Conservation (phyloP, 805 yeast genomes). For the Scheffersomyces amazonensis region DNA sequence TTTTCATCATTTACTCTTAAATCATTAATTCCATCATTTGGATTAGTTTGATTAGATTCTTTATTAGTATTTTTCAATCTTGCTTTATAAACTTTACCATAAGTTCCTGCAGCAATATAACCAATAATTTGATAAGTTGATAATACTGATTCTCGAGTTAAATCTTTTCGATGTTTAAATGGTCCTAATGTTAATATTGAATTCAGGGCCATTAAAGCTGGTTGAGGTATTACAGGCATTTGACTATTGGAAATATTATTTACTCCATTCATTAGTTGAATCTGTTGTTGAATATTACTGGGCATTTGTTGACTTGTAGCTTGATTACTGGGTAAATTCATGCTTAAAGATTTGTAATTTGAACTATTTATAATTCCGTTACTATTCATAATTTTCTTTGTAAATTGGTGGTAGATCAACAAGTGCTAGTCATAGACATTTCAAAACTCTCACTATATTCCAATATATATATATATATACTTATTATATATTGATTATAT, state of each 20-base stretch:
- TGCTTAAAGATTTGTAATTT: constrained; percentile 1
- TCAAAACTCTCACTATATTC: too few species aligned
- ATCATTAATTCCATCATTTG: constrained; percentile 7
- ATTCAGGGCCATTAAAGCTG: constrained; percentile 38
- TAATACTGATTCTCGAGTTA: constrained; percentile 67
- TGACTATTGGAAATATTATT: constrained; percentile 1
- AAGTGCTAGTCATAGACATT: too few species aligned
- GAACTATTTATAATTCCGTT: constrained; percentile 1
- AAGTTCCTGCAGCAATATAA: constrained; percentile 97
- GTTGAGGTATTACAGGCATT: constrained; percentile 28
- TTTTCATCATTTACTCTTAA: neutral
- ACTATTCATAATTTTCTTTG: neutral
- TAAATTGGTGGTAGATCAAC: too few species aligned
- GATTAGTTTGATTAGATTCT: constrained; percentile 9
- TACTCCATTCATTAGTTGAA: neutral
- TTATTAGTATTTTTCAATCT: constrained; percentile 35
- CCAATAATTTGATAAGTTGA: constrained; percentile 86
- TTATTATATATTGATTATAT: neutral
- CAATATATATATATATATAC: too few species aligned
- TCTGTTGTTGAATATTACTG: neutral
- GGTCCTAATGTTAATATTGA: constrained; percentile 41
- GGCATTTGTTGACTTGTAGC: neutral
- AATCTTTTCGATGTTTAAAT: constrained; percentile 53
- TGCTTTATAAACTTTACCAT: constrained; percentile 94
- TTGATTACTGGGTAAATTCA: neutral